Base-by-base conservation (phyloP, 1,284 basidiomycete genomes). In the Moniliophthora roreri region DNA sequence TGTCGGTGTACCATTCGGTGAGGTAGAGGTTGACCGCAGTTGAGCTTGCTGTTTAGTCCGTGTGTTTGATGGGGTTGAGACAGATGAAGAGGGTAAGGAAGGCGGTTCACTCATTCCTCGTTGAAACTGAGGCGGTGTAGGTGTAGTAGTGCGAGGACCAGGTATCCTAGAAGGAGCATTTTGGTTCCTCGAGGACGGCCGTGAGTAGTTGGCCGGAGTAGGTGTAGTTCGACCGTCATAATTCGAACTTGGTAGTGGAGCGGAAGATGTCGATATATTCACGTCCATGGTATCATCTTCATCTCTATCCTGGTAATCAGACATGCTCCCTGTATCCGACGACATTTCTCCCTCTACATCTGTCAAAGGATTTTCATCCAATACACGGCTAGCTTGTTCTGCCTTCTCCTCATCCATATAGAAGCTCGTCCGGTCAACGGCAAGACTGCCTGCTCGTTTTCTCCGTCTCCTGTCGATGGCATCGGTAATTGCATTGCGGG, bases 351-450 rank as follows among this genome's bases (percentile, higher is more conserved):
- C 71, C 39, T 88, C 87, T 36, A 85, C 63, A 66, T 89, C 88
- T 16, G 87, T 88, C 49, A 79, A 69, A 5, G 89, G 88, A 53
- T 69, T 70, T 66, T 91, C 89, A 62, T 91, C 87, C 55, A 89
- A 62, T 34, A 91, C 85, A 58, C 76, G 76, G 20, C 68, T 76
- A 13, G 73, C 67, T 35, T 71, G 69, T 40, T 64, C 62, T 21
- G 71, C 70, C n/a, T 64, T 65, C 37, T 80, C 79, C 36, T 87
- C 83, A 55, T 90, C 87, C 52, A 89, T 73, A 61, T 82, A 82
- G 40, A 89, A 68, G 61, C 88, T 89, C 53, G 78, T 82, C 53
- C 82, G 71, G 15, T 76, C 74, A 28, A 73, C 65, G 23, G 76
- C 67, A 15, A 82, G 71, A 53, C 87, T 89, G 49, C 79, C 87